phyloP scores from a whole-genome alignment of 208 protist genomes.

The Acanthamoeba rhysodes region DNA sequence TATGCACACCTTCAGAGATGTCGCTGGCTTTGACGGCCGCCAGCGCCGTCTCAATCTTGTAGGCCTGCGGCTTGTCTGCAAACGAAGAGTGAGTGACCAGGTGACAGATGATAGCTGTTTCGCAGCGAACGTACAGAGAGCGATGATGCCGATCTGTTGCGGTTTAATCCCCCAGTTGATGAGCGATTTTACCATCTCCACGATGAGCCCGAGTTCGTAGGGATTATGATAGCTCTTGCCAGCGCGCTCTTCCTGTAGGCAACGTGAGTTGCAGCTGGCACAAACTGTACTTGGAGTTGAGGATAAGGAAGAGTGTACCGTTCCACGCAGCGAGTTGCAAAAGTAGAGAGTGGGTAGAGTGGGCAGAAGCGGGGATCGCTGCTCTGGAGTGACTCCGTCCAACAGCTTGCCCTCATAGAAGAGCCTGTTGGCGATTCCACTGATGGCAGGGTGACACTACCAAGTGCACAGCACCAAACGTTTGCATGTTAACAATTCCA shows the following conservation, averaged over 20 bases:
- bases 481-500: background rate
- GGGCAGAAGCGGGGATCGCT: constrained; percentile 77
- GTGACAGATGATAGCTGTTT: background rate
- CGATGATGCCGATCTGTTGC: constrained; percentile 88
- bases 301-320: background rate
- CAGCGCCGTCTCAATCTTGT: constrained; percentile 59
- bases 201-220: constrained; percentile 78
- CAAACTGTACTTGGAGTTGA: no score
- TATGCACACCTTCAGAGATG: constrained; percentile 13
- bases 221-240: constrained; percentile 82
- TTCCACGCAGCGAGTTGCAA: constrained; percentile 50
- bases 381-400: constrained; percentile 80
- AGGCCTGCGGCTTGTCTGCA: constrained; percentile 84
- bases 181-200: constrained; percentile 80
- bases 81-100: background rate
- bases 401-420: constrained; percentile 85
- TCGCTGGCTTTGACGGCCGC: constrained; percentile 55
- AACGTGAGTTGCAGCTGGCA: background rate
- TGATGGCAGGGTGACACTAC: constrained; percentile 88
- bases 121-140: constrained; percentile 80
- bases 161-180: constrained; percentile 73
- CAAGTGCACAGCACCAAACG: background rate
- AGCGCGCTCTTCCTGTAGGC: constrained; percentile 42
- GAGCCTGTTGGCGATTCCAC: constrained; percentile 84
- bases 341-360: constrained; percentile 80